phyloP scores from a whole-genome alignment of 108 stramenopile genomes.

The Conticribra guillardii region DNA sequence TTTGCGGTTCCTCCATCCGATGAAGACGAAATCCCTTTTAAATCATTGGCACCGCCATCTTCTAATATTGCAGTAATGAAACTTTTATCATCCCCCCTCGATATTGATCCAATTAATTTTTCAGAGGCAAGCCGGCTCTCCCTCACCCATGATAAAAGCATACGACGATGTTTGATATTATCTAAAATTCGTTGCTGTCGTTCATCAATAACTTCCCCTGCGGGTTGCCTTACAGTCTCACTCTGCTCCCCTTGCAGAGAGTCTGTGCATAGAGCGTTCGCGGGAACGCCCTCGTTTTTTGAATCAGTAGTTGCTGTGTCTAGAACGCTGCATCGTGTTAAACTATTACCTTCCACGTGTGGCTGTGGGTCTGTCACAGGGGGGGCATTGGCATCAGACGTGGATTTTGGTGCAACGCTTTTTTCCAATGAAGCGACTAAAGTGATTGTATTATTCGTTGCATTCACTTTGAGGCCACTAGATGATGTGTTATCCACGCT shows the following conservation, averaged over 20 bases:
- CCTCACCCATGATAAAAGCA: conserved; percentile 18
- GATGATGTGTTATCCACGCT: too few relatives aligned
- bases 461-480: too few relatives aligned
- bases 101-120: neutral
- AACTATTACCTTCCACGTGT: neutral
- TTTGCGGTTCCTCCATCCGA: neutral
- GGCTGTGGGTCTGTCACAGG: too few relatives aligned
- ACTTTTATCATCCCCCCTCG: conserved; percentile 1
- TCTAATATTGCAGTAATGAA: conserved; percentile 17
- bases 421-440: too few relatives aligned
- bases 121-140: conserved; percentile 16
- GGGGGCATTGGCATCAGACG: too few relatives aligned
- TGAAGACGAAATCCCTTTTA: too few relatives aligned
- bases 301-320: conserved; percentile 10
- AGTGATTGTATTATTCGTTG: too few relatives aligned
- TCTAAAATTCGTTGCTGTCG: conserved; percentile 11
- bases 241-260: neutral
- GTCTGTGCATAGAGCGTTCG: neutral
- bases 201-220: conserved; percentile 1
- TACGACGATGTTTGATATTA: conserved; percentile 30
- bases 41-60: neutral
- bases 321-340: neutral
- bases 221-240: neutral
- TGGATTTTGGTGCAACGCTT: too few relatives aligned
- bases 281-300: neutral